Evolutionary conservation across 345 rosid species (phyloP).

Genomic region (Zanthoxylum bungeanum): DNA sequence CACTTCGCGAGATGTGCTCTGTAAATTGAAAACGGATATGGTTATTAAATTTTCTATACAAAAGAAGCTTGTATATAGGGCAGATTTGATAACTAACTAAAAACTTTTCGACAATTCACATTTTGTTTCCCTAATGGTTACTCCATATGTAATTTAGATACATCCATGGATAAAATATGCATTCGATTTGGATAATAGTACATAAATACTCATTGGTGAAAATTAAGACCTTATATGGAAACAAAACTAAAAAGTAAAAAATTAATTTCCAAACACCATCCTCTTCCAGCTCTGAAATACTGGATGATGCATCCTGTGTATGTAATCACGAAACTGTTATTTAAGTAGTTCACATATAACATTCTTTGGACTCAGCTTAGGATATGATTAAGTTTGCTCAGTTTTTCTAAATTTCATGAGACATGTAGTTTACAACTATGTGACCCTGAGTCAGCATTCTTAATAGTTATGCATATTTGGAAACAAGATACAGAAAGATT

Average conservation of each 20-base stretch:
- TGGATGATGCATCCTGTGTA: too few species aligned
- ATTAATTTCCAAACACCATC: neutral
- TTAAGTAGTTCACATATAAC: too few species aligned
- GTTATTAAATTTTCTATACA: neutral
- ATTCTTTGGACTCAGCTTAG: too few species aligned
- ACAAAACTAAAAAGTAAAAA: neutral
- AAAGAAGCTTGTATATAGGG: neutral
- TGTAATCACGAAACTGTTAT: too few species aligned
- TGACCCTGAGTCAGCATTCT: neutral
- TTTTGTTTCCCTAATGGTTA: neutral
- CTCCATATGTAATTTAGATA: neutral
- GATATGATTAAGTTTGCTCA: neutral
- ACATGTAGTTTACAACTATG: neutral
- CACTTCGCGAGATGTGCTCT: constrained; percentile 94
- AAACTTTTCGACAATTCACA: neutral
- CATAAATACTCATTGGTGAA: neutral
- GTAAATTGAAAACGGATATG: constrained; percentile 15
- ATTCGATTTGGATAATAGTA: neutral
- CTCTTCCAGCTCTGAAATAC: neutral
- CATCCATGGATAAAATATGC: neutral
- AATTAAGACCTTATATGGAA: neutral
- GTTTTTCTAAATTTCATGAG: neutral
- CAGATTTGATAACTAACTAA: neutral
- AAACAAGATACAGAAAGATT: neutral
- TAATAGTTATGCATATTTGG: neutral